These are phyloP conservation scores for Aspergillus sojae DNA, from an alignment of 2,329 filamentous ascomycete species.

Conservation along the genomic window DNA sequence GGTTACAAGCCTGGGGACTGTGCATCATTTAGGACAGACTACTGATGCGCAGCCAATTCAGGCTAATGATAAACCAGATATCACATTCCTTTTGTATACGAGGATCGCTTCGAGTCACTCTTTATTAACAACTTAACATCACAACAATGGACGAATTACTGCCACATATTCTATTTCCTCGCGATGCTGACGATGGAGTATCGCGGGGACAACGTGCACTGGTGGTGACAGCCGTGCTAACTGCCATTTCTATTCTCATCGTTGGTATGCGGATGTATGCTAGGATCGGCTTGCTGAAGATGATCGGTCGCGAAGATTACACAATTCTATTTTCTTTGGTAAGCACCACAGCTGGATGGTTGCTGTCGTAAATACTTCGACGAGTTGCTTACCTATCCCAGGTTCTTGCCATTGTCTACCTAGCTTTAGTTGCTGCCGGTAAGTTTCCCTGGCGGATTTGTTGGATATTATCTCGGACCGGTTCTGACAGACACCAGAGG, in stretches of 20 bases:
- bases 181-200: slow-evolving; percentile 21
- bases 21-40: background rate
- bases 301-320: slow-evolving; percentile 38
- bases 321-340: slow-evolving; percentile 32
- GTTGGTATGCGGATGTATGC: slow-evolving; percentile 35
- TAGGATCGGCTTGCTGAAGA: slow-evolving; percentile 32
- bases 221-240: slow-evolving; percentile 35
- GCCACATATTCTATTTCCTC: slow-evolving; percentile 20
- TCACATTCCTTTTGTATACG: slow-evolving; percentile 18
- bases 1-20: slow-evolving; percentile 7
- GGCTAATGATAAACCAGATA: background rate
- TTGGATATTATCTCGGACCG: background rate
- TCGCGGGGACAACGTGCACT: slow-evolving; percentile 31
- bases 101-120: background rate
- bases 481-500: slow-evolving; percentile 26
- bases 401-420: slow-evolving; percentile 31
- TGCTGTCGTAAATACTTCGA: background rate
- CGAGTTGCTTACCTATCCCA: slow-evolving; percentile 7
- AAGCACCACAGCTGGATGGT: background rate
- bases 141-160: slow-evolving; percentile 20
- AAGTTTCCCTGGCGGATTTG: slow-evolving; percentile 10
- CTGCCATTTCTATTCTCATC: slow-evolving; percentile 24
- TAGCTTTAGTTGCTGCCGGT: slow-evolving; percentile 32
- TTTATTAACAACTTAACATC: background rate
- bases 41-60: background rate